A percentile compares a stretch with the other conserved stretches of the same genome.
Conservation (phyloP, 2,329 filamentous ascomycete species). For the Pseudogymnoascus sp. region DNA sequence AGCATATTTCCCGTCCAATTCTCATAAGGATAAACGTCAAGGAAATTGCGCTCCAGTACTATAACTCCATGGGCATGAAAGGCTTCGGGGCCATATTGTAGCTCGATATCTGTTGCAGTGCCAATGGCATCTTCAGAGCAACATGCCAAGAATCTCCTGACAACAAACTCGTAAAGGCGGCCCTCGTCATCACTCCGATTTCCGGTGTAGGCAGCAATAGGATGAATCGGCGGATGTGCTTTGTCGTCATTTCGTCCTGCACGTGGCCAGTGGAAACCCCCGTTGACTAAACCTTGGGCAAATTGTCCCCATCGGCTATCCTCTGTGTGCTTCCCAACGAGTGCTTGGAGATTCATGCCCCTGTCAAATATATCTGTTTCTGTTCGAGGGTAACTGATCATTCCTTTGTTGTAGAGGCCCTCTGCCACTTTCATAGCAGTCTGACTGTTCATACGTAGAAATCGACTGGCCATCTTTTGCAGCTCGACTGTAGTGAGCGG, state of each 20-base stretch:
- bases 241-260: constrained; percentile 87
- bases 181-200: constrained; percentile 59
- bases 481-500: constrained; percentile 93
- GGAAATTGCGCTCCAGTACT: constrained; percentile 82
- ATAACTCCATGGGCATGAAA: constrained; percentile 79
- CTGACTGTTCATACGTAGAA: constrained; percentile 84
- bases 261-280: constrained; percentile 72
- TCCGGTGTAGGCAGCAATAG: constrained; percentile 63
- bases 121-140: constrained; percentile 92
- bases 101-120: constrained; percentile 73
- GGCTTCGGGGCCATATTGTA: constrained; percentile 67
- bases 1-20: constrained; percentile 89
- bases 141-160: constrained; percentile 85
- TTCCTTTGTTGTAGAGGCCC: constrained; percentile 82
- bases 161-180: constrained; percentile 85
- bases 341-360: constrained; percentile 70
- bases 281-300: constrained; percentile 64
- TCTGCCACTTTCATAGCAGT: constrained; percentile 85
- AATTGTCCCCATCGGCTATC: constrained; percentile 72
- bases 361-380: constrained; percentile 94
- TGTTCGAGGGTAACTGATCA: constrained; percentile 94
- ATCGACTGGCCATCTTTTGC: constrained; percentile 87
- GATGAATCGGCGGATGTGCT: constrained; percentile 94
- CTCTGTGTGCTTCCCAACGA: constrained; percentile 77
- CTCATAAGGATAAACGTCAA: constrained; percentile 93